A percentile compares a stretch with the other conserved stretches of the same genome.
These are phyloP conservation scores for Artemisia annua DNA, from an alignment of 129 eudicot genomes.

Conservation along the genomic window DNA sequence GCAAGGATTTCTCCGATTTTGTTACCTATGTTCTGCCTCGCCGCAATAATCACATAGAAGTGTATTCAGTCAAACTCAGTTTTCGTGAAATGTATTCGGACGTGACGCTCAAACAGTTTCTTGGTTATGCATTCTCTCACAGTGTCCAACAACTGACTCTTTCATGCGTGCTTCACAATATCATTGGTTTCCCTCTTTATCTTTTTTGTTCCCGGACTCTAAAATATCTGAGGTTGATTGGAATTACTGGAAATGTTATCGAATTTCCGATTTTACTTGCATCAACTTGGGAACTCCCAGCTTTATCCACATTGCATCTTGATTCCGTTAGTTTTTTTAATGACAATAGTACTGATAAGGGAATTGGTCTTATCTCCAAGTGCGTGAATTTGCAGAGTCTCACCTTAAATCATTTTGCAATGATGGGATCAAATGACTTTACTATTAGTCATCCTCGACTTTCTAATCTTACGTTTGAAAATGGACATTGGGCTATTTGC, in stretches of 20 bases:
- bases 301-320: constrained; percentile 17
- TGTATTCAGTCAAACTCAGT: background rate
- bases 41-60: background rate
- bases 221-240: constrained; percentile 3
- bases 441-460: constrained; percentile 13
- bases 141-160: constrained; percentile 9
- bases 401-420: background rate
- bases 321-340: background rate
- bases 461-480: background rate
- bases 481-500: background rate
- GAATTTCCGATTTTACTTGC: background rate
- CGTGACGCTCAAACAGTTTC: background rate
- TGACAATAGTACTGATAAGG: background rate
- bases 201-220: constrained; percentile 8
- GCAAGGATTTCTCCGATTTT: background rate
- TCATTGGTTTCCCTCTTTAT: background rate
- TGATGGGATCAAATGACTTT: background rate
- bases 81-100: background rate
- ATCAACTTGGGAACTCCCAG: constrained; percentile 15
- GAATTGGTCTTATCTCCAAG: constrained; percentile 18
- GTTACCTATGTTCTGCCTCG: background rate
- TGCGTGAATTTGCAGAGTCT: constrained; percentile 26
- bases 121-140: background rate
- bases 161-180: background rate
- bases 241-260: background rate